These are phyloP conservation scores for Clarireedia paspali DNA, from an alignment of 2,329 filamentous ascomycete genomes.

Conservation along the genomic window DNA sequence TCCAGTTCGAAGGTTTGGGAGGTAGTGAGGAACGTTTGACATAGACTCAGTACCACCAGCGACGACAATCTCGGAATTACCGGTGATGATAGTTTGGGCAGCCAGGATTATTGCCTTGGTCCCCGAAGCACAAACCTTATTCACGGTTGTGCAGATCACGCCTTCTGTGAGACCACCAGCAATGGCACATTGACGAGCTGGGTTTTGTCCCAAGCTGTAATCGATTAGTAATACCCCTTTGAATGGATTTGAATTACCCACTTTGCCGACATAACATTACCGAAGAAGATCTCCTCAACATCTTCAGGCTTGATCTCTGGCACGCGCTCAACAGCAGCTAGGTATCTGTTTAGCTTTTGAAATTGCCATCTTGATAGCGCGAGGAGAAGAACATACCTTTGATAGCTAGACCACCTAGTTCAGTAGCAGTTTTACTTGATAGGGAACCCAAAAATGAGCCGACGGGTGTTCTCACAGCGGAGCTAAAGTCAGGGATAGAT, in stretches of 20 bases:
- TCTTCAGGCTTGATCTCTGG: slow-evolving; percentile 80
- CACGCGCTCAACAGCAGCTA: slow-evolving; percentile 74
- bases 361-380: neutral
- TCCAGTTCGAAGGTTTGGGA: slow-evolving; percentile 76
- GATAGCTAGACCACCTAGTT: slow-evolving; percentile 87
- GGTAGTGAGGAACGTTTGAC: slow-evolving; percentile 96
- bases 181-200: slow-evolving; percentile 88
- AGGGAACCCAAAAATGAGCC: slow-evolving; percentile 93
- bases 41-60: slow-evolving; percentile 96
- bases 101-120: slow-evolving; percentile 92
- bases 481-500: slow-evolving; percentile 29
- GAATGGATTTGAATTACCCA: slow-evolving; percentile 36
- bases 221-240: slow-evolving; percentile 10
- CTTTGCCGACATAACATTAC: slow-evolving; percentile 96
- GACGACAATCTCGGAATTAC: slow-evolving; percentile 86
- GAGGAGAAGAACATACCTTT: slow-evolving; percentile 56
- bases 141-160: slow-evolving; percentile 84
- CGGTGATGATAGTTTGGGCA: slow-evolving; percentile 95
- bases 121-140: slow-evolving; percentile 97
- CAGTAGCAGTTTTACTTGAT: slow-evolving; percentile 74
- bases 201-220: slow-evolving; percentile 83
- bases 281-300: slow-evolving; percentile 95
- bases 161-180: slow-evolving; percentile 75
- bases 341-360: neutral
- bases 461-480: slow-evolving; percentile 80